A percentile compares a stretch with the other conserved stretches of the same genome.
These are phyloP conservation scores for Oryza rufipogon DNA, from an alignment of 176 grass and related monocot genomes.

Conservation along the genomic window DNA sequence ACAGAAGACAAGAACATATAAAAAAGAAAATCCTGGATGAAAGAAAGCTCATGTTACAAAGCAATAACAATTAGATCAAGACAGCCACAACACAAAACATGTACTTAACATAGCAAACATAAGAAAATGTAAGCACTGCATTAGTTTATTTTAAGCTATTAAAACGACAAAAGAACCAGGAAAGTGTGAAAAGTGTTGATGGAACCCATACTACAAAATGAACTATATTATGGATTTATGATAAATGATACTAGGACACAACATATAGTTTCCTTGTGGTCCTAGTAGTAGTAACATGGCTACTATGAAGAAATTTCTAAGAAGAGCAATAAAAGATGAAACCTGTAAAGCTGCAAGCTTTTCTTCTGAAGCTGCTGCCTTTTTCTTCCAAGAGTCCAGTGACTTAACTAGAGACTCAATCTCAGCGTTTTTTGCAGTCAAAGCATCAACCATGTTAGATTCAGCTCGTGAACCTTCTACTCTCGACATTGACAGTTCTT, in stretches of 20 bases:
- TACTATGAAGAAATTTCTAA: slow-evolving; percentile 24
- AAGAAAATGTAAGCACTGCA: background rate
- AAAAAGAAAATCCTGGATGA: too few species aligned
- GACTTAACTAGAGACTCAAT: slow-evolving; percentile 81
- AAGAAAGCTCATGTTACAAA: background rate
- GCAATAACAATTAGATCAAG: slow-evolving; percentile 6
- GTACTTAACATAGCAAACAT: background rate
- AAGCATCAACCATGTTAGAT: slow-evolving; percentile 97
- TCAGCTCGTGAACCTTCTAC: slow-evolving; percentile 84
- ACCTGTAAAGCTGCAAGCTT: slow-evolving; percentile 81
- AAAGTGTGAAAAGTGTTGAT: background rate
- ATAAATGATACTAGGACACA: slow-evolving; percentile 28
- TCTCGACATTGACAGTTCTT: slow-evolving; percentile 78
- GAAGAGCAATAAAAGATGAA: slow-evolving; percentile 35
- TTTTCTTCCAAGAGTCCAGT: slow-evolving; percentile 86
- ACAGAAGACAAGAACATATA: too few species aligned
- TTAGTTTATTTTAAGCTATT: slow-evolving; percentile 22
- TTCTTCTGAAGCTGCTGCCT: slow-evolving; percentile 69
- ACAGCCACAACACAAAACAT: slow-evolving; percentile 8
- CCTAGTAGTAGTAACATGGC: background rate
- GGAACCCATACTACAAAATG: background rate
- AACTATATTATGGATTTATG: background rate
- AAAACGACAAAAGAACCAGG: background rate
- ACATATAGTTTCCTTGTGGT: slow-evolving; percentile 33
- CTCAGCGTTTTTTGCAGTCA: slow-evolving; percentile 91